Evolutionary conservation across 441 rosid species (phyloP).

Genomic region (Erodium trifolium): DNA sequence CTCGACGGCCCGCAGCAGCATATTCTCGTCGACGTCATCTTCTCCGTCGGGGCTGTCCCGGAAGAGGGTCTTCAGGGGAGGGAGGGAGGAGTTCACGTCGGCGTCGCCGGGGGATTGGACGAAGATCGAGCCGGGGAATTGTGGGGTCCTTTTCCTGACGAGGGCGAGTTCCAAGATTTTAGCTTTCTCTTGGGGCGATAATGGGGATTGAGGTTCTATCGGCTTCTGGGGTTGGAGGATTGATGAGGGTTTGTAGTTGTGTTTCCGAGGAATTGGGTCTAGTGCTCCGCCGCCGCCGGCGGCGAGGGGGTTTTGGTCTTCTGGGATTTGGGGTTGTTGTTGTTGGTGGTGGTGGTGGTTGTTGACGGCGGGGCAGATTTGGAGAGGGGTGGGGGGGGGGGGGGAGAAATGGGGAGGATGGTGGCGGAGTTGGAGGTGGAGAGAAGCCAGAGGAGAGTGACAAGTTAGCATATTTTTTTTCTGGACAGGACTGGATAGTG

Average conservation of each 20-base stretch:
- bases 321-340: background rate
- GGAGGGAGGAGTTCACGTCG: constrained; percentile 29
- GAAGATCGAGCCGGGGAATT: constrained; percentile 70
- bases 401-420: background rate
- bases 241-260: constrained; percentile 9
- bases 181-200: constrained; percentile 33
- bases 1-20: constrained; percentile 60
- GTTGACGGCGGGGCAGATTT: background rate
- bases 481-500: background rate
- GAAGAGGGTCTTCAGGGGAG: constrained; percentile 36
- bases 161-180: constrained; percentile 55
- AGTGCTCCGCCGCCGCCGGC: background rate
- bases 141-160: constrained; percentile 53
- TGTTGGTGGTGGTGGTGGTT: background rate
- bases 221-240: constrained; percentile 12
- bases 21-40: constrained; percentile 39
- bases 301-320: too few relatives aligned
- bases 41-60: background rate
- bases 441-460: background rate
- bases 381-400: background rate
- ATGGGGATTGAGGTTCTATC: constrained; percentile 13
- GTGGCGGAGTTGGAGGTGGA: background rate
- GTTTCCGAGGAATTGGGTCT: constrained; percentile 8
- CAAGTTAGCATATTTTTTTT: background rate
- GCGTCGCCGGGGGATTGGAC: constrained; percentile 30